These are phyloP conservation scores for Alternaria longipes DNA, from an alignment of 2,329 filamentous ascomycete genomes.

Conservation along the genomic window DNA sequence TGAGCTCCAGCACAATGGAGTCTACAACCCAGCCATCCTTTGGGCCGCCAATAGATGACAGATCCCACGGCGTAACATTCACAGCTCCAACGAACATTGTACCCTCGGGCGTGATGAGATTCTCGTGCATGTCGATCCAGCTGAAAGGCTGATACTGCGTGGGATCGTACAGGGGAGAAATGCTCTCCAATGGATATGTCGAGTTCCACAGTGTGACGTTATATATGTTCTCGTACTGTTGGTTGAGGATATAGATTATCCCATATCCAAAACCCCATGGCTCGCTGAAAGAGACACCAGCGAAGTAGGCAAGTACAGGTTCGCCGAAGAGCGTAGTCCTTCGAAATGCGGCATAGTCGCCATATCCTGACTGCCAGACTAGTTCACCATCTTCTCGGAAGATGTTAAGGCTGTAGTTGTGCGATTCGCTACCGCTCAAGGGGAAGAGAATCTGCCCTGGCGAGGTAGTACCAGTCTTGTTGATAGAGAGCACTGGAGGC, in stretches of 20 bases:
- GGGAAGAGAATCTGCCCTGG: slow-evolving; percentile 17
- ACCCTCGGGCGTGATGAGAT: slow-evolving; percentile 15
- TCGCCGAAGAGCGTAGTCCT: slow-evolving; percentile 1
- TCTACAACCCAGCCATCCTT: slow-evolving; percentile 10
- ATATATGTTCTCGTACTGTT: slow-evolving; percentile 9
- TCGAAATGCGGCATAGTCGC: slow-evolving; percentile 9
- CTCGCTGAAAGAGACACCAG: neutral
- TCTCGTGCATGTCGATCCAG: slow-evolving; percentile 23
- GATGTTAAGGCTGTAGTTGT: slow-evolving; percentile 19
- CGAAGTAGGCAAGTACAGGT: slow-evolving; percentile 1
- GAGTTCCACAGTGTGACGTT: slow-evolving; percentile 5
- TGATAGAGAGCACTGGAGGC: slow-evolving; percentile 16
- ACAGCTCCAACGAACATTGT: slow-evolving; percentile 15
- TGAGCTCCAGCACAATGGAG: slow-evolving; percentile 6
- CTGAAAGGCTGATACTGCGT: slow-evolving; percentile 14
- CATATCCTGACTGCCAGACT: slow-evolving; percentile 3
- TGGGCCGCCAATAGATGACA: slow-evolving; percentile 9
- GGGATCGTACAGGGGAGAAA: slow-evolving; percentile 16
- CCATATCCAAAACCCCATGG: slow-evolving; percentile 10
- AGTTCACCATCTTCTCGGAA: slow-evolving; percentile 9
- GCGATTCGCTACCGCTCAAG: slow-evolving; percentile 6
- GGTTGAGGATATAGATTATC: slow-evolving; percentile 4
- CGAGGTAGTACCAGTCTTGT: slow-evolving; percentile 4
- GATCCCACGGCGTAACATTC: slow-evolving; percentile 20
- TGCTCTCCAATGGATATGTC: slow-evolving; percentile 5